These are phyloP conservation scores for Aphanomyces astaci DNA, from an alignment of 352 stramenopile species.

Conservation along the genomic window DNA sequence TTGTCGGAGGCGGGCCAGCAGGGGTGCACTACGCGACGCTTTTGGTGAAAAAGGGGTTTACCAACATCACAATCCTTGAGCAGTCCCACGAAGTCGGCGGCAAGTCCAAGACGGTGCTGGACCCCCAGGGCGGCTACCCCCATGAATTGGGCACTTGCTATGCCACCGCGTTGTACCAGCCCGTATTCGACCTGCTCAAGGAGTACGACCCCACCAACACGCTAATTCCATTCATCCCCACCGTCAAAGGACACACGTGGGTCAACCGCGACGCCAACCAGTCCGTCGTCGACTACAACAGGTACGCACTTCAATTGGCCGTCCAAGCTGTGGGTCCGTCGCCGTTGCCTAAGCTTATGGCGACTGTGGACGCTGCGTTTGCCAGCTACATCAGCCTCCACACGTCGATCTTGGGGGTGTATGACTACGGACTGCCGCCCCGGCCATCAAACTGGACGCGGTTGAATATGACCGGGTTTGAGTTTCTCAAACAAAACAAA, in stretches of 20 bases:
- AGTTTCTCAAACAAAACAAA: background rate
- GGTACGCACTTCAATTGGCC: background rate
- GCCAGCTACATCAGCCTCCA: background rate
- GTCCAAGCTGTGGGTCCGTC: background rate
- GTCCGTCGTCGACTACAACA: background rate
- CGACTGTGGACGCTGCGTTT: background rate
- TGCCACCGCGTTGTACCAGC: background rate
- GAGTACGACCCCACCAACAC: background rate
- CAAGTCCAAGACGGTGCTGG: background rate
- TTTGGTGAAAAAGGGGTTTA: constrained; percentile 16
- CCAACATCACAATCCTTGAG: constrained; percentile 22
- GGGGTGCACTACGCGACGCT: constrained; percentile 15
- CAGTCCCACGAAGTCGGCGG: background rate
- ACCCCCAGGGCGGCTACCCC: background rate
- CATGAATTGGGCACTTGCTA: constrained; percentile 6
- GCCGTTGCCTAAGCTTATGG: background rate
- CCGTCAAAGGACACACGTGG: background rate
- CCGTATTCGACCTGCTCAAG: background rate
- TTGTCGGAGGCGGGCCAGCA: constrained; percentile 21
- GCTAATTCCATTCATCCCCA: background rate
- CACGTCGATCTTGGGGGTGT: background rate
- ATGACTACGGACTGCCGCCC: background rate
- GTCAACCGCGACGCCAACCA: background rate
- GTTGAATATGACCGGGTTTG: background rate
- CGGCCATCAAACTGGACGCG: background rate